These are phyloP conservation scores for Saccharomyces uvarum DNA, from an alignment of 1,139 yeast species.

Conservation along the genomic window DNA sequence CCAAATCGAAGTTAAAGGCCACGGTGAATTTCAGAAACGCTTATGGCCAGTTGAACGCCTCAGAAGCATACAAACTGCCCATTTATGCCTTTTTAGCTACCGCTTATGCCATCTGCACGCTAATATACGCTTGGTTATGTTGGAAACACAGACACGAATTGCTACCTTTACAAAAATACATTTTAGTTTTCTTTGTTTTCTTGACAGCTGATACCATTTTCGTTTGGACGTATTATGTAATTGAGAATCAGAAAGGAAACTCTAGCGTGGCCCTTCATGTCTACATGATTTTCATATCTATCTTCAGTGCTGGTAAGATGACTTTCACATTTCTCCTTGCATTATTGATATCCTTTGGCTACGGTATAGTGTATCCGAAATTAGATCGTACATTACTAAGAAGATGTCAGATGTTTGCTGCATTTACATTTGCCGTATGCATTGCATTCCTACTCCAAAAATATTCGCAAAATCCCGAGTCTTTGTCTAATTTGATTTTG, in stretches of 20 bases:
- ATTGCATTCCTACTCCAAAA: slow-evolving; percentile 58
- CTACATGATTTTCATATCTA: slow-evolving; percentile 66
- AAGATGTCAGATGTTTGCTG: slow-evolving; percentile 68
- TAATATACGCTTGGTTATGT: slow-evolving; percentile 73
- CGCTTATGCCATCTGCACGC: slow-evolving; percentile 68
- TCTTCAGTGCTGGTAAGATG: slow-evolving; percentile 69
- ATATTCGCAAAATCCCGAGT: slow-evolving; percentile 47
- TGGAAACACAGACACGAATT: slow-evolving; percentile 77
- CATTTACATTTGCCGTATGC: slow-evolving; percentile 58
- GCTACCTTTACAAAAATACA: slow-evolving; percentile 77
- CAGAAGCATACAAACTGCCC: slow-evolving; percentile 82
- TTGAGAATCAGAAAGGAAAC: slow-evolving; percentile 53
- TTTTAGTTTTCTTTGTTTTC: slow-evolving; percentile 73
- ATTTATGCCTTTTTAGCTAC: slow-evolving; percentile 78
- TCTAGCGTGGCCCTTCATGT: slow-evolving; percentile 52
- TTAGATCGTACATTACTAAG: slow-evolving; percentile 67
- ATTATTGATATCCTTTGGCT: slow-evolving; percentile 77
- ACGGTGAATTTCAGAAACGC: slow-evolving; percentile 75
- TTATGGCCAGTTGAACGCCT: slow-evolving; percentile 76
- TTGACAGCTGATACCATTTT: slow-evolving; percentile 75
- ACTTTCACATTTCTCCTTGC: slow-evolving; percentile 80
- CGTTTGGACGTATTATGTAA: slow-evolving; percentile 84
- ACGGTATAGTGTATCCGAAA: slow-evolving; percentile 81
- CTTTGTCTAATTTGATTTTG: slow-evolving; percentile 33
- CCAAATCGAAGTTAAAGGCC: slow-evolving; percentile 46